These are phyloP conservation scores for Amphibolis antarctica DNA, from an alignment of 106 monocot species.

Conservation along the genomic window DNA sequence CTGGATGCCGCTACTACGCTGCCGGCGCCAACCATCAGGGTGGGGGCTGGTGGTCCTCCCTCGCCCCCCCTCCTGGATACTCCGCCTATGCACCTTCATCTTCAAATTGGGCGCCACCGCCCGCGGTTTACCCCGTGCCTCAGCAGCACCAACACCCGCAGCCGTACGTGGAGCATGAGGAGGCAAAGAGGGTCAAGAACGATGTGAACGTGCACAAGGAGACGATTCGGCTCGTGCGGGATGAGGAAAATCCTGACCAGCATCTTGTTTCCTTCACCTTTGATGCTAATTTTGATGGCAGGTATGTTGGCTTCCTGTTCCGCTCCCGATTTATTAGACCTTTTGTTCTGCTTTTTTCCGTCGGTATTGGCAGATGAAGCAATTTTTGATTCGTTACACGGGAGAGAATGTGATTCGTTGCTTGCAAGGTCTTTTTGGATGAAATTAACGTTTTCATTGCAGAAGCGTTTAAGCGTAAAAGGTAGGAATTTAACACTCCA, in stretches of 20 bases:
- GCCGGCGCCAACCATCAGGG: background rate
- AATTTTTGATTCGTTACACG: background rate
- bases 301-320: conserved; percentile 23
- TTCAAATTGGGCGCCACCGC: background rate
- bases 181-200: conserved; percentile 63
- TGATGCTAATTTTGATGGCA: conserved; percentile 67
- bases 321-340: background rate
- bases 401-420: no score
- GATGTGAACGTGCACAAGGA: conserved; percentile 84
- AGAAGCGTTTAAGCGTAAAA: background rate
- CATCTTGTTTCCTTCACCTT: conserved; percentile 64
- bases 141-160: no score
- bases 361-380: background rate
- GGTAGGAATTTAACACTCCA: no score
- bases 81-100: background rate
- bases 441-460: background rate
- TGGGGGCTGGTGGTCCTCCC: background rate
- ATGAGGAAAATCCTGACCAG: conserved; percentile 41
- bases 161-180: conserved; percentile 69
- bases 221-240: conserved; percentile 41
- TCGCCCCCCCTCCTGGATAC: background rate
- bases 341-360: background rate
- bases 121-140: background rate
- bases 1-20: background rate
- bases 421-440: no score